Conservation (phyloP, 805 yeast species). For the Schizosaccharomyces lindneri region DNA sequence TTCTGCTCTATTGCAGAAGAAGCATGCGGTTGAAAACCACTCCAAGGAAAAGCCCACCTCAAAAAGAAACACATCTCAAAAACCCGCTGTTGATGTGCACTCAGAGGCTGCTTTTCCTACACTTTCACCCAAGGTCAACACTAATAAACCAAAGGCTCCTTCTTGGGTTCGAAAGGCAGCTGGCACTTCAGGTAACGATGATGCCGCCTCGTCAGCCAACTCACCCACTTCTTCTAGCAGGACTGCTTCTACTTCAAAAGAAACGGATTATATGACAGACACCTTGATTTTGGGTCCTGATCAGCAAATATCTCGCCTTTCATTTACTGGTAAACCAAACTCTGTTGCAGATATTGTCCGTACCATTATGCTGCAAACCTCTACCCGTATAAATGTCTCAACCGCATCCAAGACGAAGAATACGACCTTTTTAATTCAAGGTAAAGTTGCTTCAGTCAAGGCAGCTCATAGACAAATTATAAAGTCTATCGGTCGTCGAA, state of each 20-base stretch:
- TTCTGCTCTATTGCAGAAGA: not conserved
- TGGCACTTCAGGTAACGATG: not conserved
- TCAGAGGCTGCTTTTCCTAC: not conserved
- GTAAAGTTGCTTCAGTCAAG: slow-evolving; percentile 38
- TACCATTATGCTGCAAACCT: slow-evolving; percentile 28
- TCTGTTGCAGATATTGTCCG: slow-evolving; percentile 3
- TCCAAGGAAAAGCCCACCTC: not conserved
- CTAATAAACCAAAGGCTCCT: not conserved
- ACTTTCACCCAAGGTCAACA: not conserved
- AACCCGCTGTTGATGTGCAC: not conserved
- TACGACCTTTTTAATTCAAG: slow-evolving; percentile 64
- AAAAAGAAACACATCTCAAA: not conserved
- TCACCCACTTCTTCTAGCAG: slow-evolving; percentile 1
- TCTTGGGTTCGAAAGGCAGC: not conserved
- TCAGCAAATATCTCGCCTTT: not conserved
- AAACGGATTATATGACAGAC: not conserved
- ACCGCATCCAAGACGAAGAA: slow-evolving; percentile 47
- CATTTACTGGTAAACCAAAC: not conserved
- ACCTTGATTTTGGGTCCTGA: not conserved
- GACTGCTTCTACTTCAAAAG: slow-evolving; percentile 2
- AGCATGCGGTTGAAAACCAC: not conserved
- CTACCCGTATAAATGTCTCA: slow-evolving; percentile 60
- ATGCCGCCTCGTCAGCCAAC: not conserved
- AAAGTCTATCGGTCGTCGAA: slow-evolving; percentile 34
- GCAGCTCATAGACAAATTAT: slow-evolving; percentile 53